Base-by-base conservation (phyloP, 768 basidiomycete genomes). In the Rossbeevera mucosa region DNA sequence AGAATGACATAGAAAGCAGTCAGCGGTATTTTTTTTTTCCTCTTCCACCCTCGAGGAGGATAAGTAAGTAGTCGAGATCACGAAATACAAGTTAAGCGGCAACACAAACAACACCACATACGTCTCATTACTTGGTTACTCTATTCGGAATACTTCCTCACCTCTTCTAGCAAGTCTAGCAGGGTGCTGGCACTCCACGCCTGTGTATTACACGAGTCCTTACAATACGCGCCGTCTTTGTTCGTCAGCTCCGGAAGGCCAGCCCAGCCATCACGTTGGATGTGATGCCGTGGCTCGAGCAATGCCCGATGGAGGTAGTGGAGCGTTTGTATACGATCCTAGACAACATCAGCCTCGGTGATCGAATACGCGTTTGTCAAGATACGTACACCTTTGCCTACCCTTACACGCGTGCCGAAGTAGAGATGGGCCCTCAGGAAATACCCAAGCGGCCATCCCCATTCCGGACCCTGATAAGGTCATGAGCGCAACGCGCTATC, bases 171-270 rank as follows among this genome's bases (percentile, higher is more conserved):
- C 67, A 94, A 89, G 72, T 96, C 94, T 24, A 98, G 74, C 57
- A 97, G 69, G 21, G 92, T 95, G 68, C 91, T 93, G 43, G 91
- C 83, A 63, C 91, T 93, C 96, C 95, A 98, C 4, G 95, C 96
- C 66, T 98, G 96, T 24, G 96, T 94, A 43, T 79, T 75, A 66
- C 95, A 98, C 43, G 92, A 93, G 69, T 98, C 94, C 47, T 69
- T 68, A 65, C 95, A 98, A 70, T 82, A 83, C 33, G 74, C 72
- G 11, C 94, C 95, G 56, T 93, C 80, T 65, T 80, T 80, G 68
- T 95, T 94, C 53, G 92, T 94, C 57, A 93, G 71, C 69, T 98
- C 96, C 0, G 96, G 96, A 21, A 99, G 72, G 22, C 96, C 96
- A 48, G 87, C 83, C 96, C 96, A 99, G 16, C 86, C 75, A 62